Percentiles rank a stretch among this genome's conserved stretches.
Conservation (phyloP, 2,329 filamentous ascomycete genomes). For the Sclerotinia borealis region DNA sequence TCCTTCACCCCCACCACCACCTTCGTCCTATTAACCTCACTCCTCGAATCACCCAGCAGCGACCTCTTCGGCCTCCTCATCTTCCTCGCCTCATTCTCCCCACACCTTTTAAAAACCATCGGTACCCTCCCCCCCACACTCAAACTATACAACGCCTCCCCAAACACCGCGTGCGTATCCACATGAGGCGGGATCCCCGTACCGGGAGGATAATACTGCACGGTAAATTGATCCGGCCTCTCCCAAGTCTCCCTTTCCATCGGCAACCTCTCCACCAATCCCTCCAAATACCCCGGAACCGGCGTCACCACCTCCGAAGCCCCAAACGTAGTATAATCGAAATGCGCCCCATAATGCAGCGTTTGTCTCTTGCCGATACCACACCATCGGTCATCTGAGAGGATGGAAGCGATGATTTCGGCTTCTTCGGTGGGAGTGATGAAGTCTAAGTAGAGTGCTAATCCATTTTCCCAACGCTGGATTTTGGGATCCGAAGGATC, state of each 20-base stretch:
- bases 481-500: neutral
- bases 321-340: constrained; percentile 5
- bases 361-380: neutral
- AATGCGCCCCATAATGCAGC: neutral
- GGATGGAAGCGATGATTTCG: neutral
- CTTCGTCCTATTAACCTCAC: neutral
- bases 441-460: neutral
- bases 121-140: neutral
- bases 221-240: constrained; percentile 49
- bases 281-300: neutral
- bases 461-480: constrained; percentile 2
- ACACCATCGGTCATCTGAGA: neutral
- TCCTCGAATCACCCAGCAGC: neutral
- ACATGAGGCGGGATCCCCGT: constrained; percentile 56
- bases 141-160: constrained; percentile 33
- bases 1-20: neutral
- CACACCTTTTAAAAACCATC: constrained; percentile 3
- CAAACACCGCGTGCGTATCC: constrained; percentile 46
- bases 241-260: neutral
- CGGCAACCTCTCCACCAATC: neutral
- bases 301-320: neutral
- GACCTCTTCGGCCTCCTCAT: neutral
- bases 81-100: neutral
- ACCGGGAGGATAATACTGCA: constrained; percentile 55
- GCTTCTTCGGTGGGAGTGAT: neutral